phyloP scores from a whole-genome alignment of 2,329 filamentous ascomycete species.

The Cryphonectria radicalis region DNA sequence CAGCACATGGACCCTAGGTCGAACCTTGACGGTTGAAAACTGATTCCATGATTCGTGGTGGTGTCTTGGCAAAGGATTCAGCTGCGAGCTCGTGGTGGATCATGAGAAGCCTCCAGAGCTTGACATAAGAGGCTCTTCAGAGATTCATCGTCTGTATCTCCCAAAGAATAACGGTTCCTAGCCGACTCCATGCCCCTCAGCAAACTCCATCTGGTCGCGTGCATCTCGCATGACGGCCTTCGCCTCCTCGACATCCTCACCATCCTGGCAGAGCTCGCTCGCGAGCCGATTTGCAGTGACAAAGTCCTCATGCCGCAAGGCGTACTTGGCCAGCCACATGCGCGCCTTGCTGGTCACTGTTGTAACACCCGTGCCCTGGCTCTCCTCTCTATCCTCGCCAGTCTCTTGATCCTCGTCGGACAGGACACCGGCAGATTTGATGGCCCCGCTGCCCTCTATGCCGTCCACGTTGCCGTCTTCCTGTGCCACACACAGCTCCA shows the following conservation, averaged over 20 bases:
- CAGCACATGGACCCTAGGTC: not conserved
- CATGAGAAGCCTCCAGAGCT: not conserved
- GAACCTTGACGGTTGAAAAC: not conserved
- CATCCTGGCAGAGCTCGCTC: constrained; percentile 92
- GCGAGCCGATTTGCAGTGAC: constrained; percentile 78
- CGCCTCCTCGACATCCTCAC: constrained; percentile 94
- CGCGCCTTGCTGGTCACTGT: constrained; percentile 89
- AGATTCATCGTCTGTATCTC: not conserved
- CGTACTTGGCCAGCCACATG: constrained; percentile 88
- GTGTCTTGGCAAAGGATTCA: not conserved
- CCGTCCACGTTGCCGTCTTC: constrained; percentile 65
- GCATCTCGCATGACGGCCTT: constrained; percentile 91
- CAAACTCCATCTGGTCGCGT: constrained; percentile 70
- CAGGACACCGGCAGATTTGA: constrained; percentile 48
- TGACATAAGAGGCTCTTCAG: not conserved
- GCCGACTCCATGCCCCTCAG: constrained; percentile 32
- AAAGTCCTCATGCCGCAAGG: constrained; percentile 77
- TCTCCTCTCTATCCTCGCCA: constrained; percentile 42
- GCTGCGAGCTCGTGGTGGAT: not conserved
- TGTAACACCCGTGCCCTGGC: constrained; percentile 79
- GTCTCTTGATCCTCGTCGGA: constrained; percentile 45
- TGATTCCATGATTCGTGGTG: too few species aligned
- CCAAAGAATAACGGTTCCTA: constrained; percentile 13
- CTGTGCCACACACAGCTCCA: constrained; percentile 93
- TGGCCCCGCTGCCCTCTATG: constrained; percentile 55